Evolutionary conservation across 306 rosid species (phyloP).

Genomic region (Castanea mollissima): DNA sequence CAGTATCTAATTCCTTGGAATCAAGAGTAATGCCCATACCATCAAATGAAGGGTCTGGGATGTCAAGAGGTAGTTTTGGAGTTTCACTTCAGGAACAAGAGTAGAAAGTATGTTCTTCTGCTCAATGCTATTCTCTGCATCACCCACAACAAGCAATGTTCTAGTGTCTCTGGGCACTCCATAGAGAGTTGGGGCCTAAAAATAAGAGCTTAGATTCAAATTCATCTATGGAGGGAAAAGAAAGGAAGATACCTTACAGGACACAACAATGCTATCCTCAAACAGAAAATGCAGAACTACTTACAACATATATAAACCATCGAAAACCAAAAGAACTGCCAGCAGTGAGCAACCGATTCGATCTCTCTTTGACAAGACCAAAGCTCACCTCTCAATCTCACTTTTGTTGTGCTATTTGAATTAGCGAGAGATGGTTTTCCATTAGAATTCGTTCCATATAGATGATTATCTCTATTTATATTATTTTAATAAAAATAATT

Average conservation of each 20-base stretch:
- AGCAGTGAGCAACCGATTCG: neutral
- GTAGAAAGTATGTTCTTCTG: conserved; percentile 59
- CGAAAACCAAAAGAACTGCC: neutral
- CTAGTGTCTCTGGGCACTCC: conserved; percentile 84
- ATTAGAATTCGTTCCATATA: no score
- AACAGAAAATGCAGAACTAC: neutral
- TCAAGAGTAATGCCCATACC: conserved; percentile 16
- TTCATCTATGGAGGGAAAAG: neutral
- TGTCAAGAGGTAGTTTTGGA: conserved; percentile 27
- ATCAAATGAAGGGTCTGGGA: neutral
- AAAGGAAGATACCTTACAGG: neutral
- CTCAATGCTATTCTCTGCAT: conserved; percentile 57
- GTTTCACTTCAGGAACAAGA: conserved; percentile 62
- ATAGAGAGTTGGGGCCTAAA: conserved; percentile 81
- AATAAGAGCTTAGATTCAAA: conserved; percentile 19
- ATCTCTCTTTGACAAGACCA: no score
- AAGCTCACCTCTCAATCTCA: no score
- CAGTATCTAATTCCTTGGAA: conserved; percentile 60
- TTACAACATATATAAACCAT: neutral
- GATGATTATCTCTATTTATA: no score
- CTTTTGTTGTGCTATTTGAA: no score
- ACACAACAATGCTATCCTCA: neutral
- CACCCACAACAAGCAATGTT: conserved; percentile 50
- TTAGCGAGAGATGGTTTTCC: no score
- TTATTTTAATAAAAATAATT: no score